phyloP scores from a whole-genome alignment of 1,284 basidiomycete genomes.

The Moniliella sp. region DNA sequence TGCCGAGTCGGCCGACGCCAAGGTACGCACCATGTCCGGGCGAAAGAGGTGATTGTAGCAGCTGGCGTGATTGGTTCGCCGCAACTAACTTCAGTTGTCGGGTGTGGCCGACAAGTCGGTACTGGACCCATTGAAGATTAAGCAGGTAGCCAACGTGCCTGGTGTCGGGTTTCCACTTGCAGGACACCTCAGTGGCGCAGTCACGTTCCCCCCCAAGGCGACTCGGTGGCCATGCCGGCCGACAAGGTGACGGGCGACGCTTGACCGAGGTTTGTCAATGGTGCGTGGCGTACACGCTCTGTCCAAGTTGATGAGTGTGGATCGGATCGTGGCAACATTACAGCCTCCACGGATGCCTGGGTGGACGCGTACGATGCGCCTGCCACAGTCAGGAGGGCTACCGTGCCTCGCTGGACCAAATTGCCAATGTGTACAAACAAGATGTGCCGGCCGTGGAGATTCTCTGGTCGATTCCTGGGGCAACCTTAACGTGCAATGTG shows the following conservation, averaged over 20 bases:
- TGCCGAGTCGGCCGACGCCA: slow-evolving; percentile 7
- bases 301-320: too few relatives aligned
- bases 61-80: slow-evolving; percentile 36
- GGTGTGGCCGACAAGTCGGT: slow-evolving; percentile 38
- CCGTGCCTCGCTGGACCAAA: too few relatives aligned
- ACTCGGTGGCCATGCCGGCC: too few relatives aligned
- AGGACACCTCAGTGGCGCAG: slow-evolving; percentile 36
- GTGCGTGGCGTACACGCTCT: too few relatives aligned
- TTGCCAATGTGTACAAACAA: too few relatives aligned
- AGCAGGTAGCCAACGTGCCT: slow-evolving; percentile 36
- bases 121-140: slow-evolving; percentile 36
- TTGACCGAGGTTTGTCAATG: too few relatives aligned
- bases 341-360: too few relatives aligned
- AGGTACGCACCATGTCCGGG: slow-evolving; percentile 11
- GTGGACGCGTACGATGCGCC: slow-evolving; percentile 39
- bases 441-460: too few relatives aligned
- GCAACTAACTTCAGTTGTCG: slow-evolving; percentile 39
- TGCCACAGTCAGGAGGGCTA: slow-evolving; percentile 40
- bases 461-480: slow-evolving; percentile 15
- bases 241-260: too few relatives aligned
- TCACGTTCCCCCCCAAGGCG: slow-evolving; percentile 10
- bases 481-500: slow-evolving; percentile 10
- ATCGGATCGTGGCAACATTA: too few relatives aligned
- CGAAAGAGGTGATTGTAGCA: slow-evolving; percentile 19
- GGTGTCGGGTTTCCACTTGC: slow-evolving; percentile 41